Evolutionary conservation across 129 eudicot genomes (phyloP).

Genomic region (Flaveria brownii): DNA sequence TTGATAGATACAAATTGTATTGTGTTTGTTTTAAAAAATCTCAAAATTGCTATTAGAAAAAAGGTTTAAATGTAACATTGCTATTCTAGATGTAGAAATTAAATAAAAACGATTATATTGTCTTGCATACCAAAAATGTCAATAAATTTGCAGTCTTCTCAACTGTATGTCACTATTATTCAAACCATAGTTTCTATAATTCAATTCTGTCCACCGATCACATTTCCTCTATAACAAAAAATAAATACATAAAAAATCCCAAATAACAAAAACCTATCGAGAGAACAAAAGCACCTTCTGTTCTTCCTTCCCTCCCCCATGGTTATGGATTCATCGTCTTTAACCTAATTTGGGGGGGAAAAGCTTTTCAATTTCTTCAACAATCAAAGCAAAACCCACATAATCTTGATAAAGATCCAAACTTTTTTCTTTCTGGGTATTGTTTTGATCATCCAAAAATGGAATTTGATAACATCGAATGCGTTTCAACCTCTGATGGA

Average conservation of each 20-base stretch:
- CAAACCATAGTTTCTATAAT: background rate
- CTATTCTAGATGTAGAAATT: background rate
- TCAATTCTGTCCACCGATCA: conserved; percentile 16
- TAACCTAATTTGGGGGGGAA: conserved; percentile 46
- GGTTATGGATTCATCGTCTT: conserved; percentile 36
- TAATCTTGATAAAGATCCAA: conserved; percentile 12
- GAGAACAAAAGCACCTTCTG: conserved; percentile 31
- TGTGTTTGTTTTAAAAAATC: no score
- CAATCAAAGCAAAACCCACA: conserved; percentile 7
- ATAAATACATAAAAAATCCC: background rate
- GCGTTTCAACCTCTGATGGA: conserved; percentile 60
- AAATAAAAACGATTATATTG: background rate
- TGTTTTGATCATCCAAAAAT: conserved; percentile 23
- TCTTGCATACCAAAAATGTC: background rate
- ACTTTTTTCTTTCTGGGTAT: conserved; percentile 28
- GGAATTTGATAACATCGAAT: conserved; percentile 67
- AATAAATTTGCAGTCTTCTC: background rate
- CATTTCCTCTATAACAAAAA: background rate
- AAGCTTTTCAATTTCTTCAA: conserved; percentile 8
- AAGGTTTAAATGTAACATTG: background rate
- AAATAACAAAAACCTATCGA: conserved; percentile 30
- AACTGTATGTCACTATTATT: background rate
- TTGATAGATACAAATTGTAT: no score
- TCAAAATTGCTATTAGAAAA: no score
- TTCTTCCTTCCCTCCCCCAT: conserved; percentile 26